These are phyloP conservation scores for Phaeosphaeria sp. DNA, from an alignment of 2,329 filamentous ascomycete genomes.

Conservation along the genomic window DNA sequence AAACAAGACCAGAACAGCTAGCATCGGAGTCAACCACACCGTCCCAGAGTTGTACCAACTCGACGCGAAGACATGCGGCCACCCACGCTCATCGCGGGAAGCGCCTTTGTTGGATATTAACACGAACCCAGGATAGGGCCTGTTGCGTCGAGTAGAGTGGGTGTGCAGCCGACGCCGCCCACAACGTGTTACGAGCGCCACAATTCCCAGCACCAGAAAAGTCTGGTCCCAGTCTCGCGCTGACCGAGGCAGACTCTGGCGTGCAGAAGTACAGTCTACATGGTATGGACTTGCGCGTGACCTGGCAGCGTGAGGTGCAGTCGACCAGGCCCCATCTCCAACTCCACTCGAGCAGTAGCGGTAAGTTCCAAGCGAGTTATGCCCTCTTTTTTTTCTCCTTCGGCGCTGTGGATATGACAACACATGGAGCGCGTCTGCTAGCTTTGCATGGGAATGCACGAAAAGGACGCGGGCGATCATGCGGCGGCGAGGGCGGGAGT, in stretches of 20 bases:
- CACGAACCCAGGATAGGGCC: neutral
- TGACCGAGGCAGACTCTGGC: conserved; percentile 1
- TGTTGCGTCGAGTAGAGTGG: neutral
- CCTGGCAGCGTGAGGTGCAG: neutral
- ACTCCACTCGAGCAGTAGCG: neutral
- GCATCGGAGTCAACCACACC: neutral
- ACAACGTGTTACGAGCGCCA: neutral
- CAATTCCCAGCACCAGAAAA: neutral
- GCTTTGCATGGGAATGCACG: neutral
- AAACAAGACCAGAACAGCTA: neutral
- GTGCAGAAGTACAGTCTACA: too few species aligned
- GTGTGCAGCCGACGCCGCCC: neutral
- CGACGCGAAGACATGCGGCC: neutral
- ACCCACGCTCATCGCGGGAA: neutral
- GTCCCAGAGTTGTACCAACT: neutral
- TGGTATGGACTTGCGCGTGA: neutral
- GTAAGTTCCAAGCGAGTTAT: neutral
- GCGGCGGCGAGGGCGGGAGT: conserved; percentile 11
- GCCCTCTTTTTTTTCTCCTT: neutral
- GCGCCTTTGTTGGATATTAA: conserved; percentile 12
- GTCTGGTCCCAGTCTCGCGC: conserved; percentile 1
- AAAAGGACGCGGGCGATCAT: neutral
- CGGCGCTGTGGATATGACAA: neutral
- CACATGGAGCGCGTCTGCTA: neutral
- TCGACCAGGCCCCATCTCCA: too few species aligned